These are phyloP conservation scores for Fusarium dlaminii DNA, from an alignment of 2,329 filamentous ascomycete genomes.

Conservation along the genomic window DNA sequence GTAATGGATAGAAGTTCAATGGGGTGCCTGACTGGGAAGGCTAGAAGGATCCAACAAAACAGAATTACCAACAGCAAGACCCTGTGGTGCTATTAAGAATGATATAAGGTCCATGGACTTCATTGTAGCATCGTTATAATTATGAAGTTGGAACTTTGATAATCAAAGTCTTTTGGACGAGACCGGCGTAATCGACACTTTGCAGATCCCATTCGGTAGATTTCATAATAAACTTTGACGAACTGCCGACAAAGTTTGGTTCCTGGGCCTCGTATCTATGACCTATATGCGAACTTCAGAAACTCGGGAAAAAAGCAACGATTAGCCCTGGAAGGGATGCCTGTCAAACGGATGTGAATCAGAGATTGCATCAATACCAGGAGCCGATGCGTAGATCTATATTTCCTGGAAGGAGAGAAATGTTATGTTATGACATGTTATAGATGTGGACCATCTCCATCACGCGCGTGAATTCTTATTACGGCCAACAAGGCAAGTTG, in stretches of 20 bases:
- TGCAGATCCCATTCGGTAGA: neutral
- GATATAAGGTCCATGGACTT: neutral
- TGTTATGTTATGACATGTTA: neutral
- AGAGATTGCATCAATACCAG: neutral
- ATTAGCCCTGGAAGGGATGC: neutral
- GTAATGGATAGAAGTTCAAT: constrained; percentile 12
- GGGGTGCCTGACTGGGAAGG: constrained; percentile 12
- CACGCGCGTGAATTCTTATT: neutral
- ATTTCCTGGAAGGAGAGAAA: constrained; percentile 12
- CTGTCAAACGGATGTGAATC: neutral
- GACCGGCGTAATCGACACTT: neutral
- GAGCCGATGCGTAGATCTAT: constrained; percentile 17
- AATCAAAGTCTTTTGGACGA: neutral
- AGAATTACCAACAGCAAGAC: neutral
- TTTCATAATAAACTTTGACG: neutral
- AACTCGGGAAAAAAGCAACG: neutral
- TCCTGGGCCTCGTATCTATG: neutral
- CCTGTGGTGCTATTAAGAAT: neutral
- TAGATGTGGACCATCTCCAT: constrained; percentile 3
- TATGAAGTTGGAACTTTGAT: neutral
- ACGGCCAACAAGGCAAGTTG: constrained; percentile 2
- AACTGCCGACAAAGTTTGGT: neutral
- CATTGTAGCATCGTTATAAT: neutral
- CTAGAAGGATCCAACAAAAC: neutral
- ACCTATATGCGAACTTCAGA: neutral